Evolutionary conservation across 1,284 basidiomycete species (phyloP), one percentile per base, ranked within the genome.

Genomic region (Cystobasidiaceae sp.): DNA sequence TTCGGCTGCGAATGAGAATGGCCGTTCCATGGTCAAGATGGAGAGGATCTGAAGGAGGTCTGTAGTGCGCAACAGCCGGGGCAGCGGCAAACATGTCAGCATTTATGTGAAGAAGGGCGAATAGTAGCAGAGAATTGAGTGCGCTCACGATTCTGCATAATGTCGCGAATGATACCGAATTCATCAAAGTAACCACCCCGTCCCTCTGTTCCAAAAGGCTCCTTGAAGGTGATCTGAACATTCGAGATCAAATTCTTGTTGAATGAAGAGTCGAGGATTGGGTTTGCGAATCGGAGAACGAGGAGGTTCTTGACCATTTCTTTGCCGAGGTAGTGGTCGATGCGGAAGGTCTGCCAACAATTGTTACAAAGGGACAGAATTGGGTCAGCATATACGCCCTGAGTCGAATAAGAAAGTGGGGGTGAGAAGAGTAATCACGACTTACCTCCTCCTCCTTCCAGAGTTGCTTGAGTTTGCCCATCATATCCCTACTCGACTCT

Each of bases 241-340:
- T 92, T 97, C 79, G 85, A 86, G 79, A 97, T 88, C 66, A 86
- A 89, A 78, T 92, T 90, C 79, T 89, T 94, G 81, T 96, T 92
- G 88, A 93, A 93, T 27, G 84, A 84, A 28, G 89, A 84, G 69
- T 85, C 85, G 78, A 96, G 79, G 30, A 92, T 89, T 71, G 92
- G 80, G 78, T 97, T 97, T 69, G 90, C 93, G 75, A 97, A 97
- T 44, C 93, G 86, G 55, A 96, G 81, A 33, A 96, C 90, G 68
- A 97, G 87, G 64, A 97, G 77, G 78, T 97, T 97, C 82, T 97
- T 97, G 77, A 96, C 89, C 93, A 97, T 97, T 82, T 97, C 93
- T 81, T 97, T 97, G 69, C 93, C 93, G 62, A 97, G 86, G 78
- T 97, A 97, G 77, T 97, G 93, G 79, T 97, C 93, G 76, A 97